phyloP scores from a whole-genome alignment of 352 stramenopile genomes.

The Stramenopiles sp. region DNA sequence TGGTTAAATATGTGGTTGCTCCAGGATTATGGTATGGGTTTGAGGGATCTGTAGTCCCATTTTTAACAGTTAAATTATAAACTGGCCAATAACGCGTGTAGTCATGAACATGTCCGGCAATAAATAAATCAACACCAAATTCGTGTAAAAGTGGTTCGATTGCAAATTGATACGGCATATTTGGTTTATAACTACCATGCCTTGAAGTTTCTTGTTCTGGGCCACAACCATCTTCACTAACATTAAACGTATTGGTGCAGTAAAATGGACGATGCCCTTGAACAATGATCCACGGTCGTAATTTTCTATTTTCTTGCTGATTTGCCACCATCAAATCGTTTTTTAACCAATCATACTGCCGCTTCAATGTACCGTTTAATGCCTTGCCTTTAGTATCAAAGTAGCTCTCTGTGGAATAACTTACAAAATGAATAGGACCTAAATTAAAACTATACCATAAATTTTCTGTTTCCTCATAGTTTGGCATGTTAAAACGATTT shows the following conservation, averaged over 20 bases:
- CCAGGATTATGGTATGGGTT: slow-evolving; percentile 36
- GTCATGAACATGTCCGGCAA: slow-evolving; percentile 68
- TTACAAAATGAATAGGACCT: slow-evolving; percentile 55
- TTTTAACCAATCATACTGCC: slow-evolving; percentile 42
- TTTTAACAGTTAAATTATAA: slow-evolving; percentile 10
- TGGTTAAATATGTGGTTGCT: slow-evolving; percentile 62
- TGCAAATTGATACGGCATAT: slow-evolving; percentile 12
- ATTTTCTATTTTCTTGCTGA: slow-evolving; percentile 29
- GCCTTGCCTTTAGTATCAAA: slow-evolving; percentile 36
- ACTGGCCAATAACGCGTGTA: slow-evolving; percentile 39
- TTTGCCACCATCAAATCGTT: slow-evolving; percentile 41
- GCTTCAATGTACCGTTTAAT: slow-evolving; percentile 28
- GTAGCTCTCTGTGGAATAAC: slow-evolving; percentile 64
- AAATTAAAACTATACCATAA: slow-evolving; percentile 35
- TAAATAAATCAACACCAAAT: slow-evolving; percentile 55
- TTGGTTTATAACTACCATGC: slow-evolving; percentile 2
- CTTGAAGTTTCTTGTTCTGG: slow-evolving; percentile 8
- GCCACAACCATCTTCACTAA: slow-evolving; percentile 18
- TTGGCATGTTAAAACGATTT: slow-evolving; percentile 59
- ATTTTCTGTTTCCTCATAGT: slow-evolving; percentile 13
- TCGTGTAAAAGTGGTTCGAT: slow-evolving; percentile 53
- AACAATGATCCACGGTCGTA: slow-evolving; percentile 52
- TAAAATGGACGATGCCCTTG: slow-evolving; percentile 61
- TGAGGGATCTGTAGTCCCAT: background rate
- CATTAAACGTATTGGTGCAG: slow-evolving; percentile 41